Percentiles rank a stretch among this genome's conserved stretches.
Conservation (phyloP, 306 rosid genomes). For the Purshia tridentata region DNA sequence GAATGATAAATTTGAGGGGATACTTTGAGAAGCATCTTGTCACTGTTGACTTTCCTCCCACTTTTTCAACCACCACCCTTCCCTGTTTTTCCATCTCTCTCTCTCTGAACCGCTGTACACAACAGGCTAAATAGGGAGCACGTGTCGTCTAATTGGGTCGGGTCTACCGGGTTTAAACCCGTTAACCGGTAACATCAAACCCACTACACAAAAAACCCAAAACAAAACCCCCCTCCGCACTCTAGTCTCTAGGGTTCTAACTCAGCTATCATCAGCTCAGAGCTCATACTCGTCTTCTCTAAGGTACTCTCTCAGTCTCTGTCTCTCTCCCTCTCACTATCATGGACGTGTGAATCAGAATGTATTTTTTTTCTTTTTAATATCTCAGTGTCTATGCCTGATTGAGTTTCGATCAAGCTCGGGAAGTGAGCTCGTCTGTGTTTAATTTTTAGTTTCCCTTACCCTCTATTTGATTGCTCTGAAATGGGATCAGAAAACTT, state of each 20-base stretch:
- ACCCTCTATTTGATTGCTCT: constrained; percentile 1
- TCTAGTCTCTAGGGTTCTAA: constrained; percentile 1
- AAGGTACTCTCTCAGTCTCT: neutral
- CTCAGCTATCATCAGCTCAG: neutral
- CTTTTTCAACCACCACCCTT: constrained; percentile 63
- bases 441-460: neutral
- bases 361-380: neutral
- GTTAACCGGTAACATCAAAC: neutral
- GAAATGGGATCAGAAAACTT: neutral
- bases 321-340: neutral
- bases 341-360: constrained; percentile 10
- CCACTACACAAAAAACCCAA: neutral
- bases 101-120: neutral
- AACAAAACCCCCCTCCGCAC: constrained; percentile 4
- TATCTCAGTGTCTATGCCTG: neutral
- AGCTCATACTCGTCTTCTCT: constrained; percentile 1
- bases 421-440: neutral
- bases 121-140: neutral
- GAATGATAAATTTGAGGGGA: constrained; percentile 79
- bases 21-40: constrained; percentile 74
- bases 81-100: constrained; percentile 45
- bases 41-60: constrained; percentile 65
- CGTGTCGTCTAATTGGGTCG: neutral
- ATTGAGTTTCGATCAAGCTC: neutral
- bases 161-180: neutral